phyloP scores from a whole-genome alignment of 306 rosid genomes.

The Aeschynomene evenia region DNA sequence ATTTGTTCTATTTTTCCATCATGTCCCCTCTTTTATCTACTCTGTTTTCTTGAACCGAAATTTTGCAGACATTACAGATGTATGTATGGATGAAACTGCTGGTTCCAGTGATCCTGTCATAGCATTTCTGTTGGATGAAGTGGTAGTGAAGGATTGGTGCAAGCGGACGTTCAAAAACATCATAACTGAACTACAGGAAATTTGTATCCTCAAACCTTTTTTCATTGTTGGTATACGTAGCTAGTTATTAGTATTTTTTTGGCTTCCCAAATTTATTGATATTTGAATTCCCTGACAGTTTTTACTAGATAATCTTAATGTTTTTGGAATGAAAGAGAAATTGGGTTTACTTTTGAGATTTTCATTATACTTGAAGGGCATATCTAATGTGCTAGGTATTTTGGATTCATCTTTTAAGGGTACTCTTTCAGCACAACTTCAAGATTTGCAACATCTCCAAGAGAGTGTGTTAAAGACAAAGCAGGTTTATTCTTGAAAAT shows the following conservation, averaged over 20 bases:
- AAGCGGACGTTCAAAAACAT: constrained; percentile 74
- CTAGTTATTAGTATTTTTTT: constrained; percentile 2
- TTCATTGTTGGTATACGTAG: constrained; percentile 26
- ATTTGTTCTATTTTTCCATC: background rate
- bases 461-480: constrained; percentile 80
- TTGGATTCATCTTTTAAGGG: constrained; percentile 85
- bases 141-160: constrained; percentile 99
- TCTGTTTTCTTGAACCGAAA: constrained; percentile 56
- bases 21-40: background rate
- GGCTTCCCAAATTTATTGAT: background rate
- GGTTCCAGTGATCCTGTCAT: constrained; percentile 96
- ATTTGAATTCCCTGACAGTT: constrained; percentile 39
- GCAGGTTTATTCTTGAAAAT: constrained; percentile 63
- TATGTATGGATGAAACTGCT: constrained; percentile 98
- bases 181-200: constrained; percentile 64
- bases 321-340: constrained; percentile 51
- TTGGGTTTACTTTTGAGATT: constrained; percentile 66
- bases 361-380: constrained; percentile 64
- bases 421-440: constrained; percentile 81
- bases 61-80: constrained; percentile 87
- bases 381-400: constrained; percentile 88
- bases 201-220: constrained; percentile 71
- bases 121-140: constrained; percentile 99
- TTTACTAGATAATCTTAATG: constrained; percentile 63
- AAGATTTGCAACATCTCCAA: constrained; percentile 74